Conservation (phyloP, 1,139 yeast genomes). For the Yamadazyma membranifaciens region DNA sequence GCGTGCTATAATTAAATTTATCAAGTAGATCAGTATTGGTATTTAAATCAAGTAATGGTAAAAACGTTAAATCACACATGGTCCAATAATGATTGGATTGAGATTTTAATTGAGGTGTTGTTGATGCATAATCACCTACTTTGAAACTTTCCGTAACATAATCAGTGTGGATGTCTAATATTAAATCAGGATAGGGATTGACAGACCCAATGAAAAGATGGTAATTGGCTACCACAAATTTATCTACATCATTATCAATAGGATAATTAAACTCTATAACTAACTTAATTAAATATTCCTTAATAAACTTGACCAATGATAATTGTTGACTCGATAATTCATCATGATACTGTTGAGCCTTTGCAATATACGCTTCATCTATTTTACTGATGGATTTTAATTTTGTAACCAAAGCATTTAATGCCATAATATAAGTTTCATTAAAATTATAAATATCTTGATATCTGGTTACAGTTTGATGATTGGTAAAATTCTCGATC, state of each 20-base stretch:
- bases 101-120: slow-evolving; percentile 16
- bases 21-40: slow-evolving; percentile 35
- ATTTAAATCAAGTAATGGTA: slow-evolving; percentile 37
- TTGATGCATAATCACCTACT: not conserved
- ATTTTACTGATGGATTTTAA: slow-evolving; percentile 5
- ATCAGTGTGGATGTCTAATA: slow-evolving; percentile 9
- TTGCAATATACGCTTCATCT: not conserved
- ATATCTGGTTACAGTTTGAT: slow-evolving; percentile 18
- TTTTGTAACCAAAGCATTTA: slow-evolving; percentile 10
- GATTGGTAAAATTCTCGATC: slow-evolving; percentile 22
- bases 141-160: slow-evolving; percentile 9
- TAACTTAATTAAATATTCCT: slow-evolving; percentile 18
- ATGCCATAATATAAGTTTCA: slow-evolving; percentile 20
- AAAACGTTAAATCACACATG: slow-evolving; percentile 33
- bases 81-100: slow-evolving; percentile 38
- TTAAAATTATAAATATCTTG: slow-evolving; percentile 32
- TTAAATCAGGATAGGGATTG: slow-evolving; percentile 13
- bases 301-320: slow-evolving; percentile 16
- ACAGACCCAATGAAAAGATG: slow-evolving; percentile 23
- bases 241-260: slow-evolving; percentile 22
- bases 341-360: not conserved
- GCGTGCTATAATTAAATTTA: slow-evolving; percentile 25
- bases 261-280: slow-evolving; percentile 11
- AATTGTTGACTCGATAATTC: slow-evolving; percentile 16
- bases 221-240: slow-evolving; percentile 25